A percentile compares a stretch with the other conserved stretches of the same genome.
Evolutionary conservation across 1,139 yeast species (phyloP).

Genomic region (Trichomonascaceae sp.): DNA sequence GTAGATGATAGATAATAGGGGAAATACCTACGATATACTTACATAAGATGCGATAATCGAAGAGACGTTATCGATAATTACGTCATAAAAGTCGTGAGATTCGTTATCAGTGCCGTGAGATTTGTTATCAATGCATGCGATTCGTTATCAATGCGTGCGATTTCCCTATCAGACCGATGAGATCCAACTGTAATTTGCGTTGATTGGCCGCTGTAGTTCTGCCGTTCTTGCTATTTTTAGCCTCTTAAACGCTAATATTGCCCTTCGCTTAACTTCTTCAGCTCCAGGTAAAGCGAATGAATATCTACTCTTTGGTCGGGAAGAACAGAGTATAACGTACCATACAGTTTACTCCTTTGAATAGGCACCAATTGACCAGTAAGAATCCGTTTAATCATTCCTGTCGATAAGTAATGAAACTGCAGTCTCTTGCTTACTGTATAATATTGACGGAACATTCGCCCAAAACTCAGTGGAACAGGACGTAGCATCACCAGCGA

Average conservation of each 20-base stretch:
- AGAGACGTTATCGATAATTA: too few species aligned
- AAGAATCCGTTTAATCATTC: conserved; percentile 37
- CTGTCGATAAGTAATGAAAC: conserved; percentile 39
- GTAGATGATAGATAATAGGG: not conserved
- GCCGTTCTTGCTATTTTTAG: not conserved
- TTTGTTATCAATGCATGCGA: too few species aligned
- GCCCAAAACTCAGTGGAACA: conserved; percentile 39
- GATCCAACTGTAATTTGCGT: too few species aligned
- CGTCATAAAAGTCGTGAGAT: too few species aligned
- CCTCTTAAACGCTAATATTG: not conserved
- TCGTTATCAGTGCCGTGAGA: too few species aligned
- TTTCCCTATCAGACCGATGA: too few species aligned
- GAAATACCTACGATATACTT: not conserved
- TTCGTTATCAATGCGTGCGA: too few species aligned
- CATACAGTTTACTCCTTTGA: conserved; percentile 42
- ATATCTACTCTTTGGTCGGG: conserved; percentile 36
- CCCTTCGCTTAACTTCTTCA: conserved; percentile 1
- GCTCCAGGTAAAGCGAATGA: conserved; percentile 17
- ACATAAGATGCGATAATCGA: too few species aligned
- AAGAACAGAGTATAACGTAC: conserved; percentile 44
- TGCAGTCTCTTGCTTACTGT: conserved; percentile 38
- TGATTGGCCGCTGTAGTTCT: not conserved
- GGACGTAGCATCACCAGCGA: conserved; percentile 33
- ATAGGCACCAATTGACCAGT: conserved; percentile 44
- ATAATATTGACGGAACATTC: conserved; percentile 46